These are phyloP conservation scores for Eimeria praecox DNA, from an alignment of 169 alveolate genomes.

Conservation along the genomic window DNA sequence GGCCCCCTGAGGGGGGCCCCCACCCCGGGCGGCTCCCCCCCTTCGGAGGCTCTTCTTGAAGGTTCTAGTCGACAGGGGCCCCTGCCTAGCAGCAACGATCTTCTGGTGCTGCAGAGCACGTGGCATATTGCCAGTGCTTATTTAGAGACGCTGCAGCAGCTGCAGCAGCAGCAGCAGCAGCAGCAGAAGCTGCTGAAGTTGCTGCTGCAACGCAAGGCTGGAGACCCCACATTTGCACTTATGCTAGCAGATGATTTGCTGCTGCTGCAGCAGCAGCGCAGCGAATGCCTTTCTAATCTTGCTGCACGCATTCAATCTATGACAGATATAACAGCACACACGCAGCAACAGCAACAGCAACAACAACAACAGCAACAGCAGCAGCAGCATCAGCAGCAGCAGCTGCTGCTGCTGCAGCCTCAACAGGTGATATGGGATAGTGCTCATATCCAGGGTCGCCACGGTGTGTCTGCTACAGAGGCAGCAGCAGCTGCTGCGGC, in stretches of 20 bases:
- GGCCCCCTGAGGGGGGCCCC: neutral
- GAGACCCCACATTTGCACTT: neutral
- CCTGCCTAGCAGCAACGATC: neutral
- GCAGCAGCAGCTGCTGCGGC: conserved; percentile 34
- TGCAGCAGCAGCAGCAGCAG: conserved; percentile 37
- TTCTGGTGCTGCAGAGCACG: neutral
- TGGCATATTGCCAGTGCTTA: conserved; percentile 33
- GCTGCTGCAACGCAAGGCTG: conserved; percentile 33
- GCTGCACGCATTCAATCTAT: neutral
- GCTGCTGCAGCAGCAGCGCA: conserved; percentile 44
- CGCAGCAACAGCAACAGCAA: conserved; percentile 4
- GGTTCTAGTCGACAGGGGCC: neutral
- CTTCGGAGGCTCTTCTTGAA: neutral
- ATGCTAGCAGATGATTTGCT: conserved; percentile 39
- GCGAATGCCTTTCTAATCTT: neutral
- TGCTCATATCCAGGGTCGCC: neutral
- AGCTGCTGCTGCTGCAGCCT: no score
- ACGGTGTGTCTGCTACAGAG: conserved; percentile 17
- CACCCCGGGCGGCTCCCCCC: no score
- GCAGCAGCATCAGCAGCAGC: conserved; percentile 32
- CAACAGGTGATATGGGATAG: conserved; percentile 5
- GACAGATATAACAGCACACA: neutral
- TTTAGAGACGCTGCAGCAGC: conserved; percentile 32
- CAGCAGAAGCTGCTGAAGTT: conserved; percentile 7
- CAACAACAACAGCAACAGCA: conserved; percentile 7